Evolutionary conservation across 208 protist species (phyloP).

Genomic region (Acanthamoeba polyphaga): DNA sequence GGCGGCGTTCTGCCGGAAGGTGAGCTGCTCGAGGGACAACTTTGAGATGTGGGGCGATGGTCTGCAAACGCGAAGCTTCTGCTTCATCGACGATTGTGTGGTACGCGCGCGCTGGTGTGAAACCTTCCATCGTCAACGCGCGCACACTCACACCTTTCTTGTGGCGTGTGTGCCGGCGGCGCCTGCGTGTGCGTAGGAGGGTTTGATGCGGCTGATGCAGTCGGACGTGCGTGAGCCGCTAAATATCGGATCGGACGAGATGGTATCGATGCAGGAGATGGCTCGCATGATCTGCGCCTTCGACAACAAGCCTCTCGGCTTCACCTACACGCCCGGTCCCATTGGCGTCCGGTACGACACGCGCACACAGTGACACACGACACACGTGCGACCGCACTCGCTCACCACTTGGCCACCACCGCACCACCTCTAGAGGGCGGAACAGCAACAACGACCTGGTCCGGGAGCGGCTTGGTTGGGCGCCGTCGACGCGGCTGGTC

Average conservation of each 20-base stretch:
- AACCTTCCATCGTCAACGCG: neutral
- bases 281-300: conserved; percentile 88
- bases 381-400: neutral
- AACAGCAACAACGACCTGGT: conserved; percentile 93
- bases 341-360: neutral
- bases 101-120: neutral
- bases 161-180: neutral
- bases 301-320: conserved; percentile 85
- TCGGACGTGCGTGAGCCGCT: conserved; percentile 90
- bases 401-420: conserved; percentile 85
- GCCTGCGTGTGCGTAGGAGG: conserved; percentile 67
- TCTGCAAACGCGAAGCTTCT: conserved; percentile 92
- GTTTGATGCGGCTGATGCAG: conserved; percentile 86
- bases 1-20: conserved; percentile 92
- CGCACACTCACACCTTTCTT: neutral
- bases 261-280: conserved; percentile 92
- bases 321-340: conserved; percentile 53
- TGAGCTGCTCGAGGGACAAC: conserved; percentile 75
- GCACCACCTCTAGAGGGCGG: conserved; percentile 91
- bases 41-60: conserved; percentile 94
- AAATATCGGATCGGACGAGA: conserved; percentile 92
- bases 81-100: conserved; percentile 92
- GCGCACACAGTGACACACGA: too few species aligned
- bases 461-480: conserved; percentile 90
- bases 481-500: conserved; percentile 85